phyloP scores from a whole-genome alignment of 192 early-diverging fungal genomes.

The Diversispora epigaea region DNA sequence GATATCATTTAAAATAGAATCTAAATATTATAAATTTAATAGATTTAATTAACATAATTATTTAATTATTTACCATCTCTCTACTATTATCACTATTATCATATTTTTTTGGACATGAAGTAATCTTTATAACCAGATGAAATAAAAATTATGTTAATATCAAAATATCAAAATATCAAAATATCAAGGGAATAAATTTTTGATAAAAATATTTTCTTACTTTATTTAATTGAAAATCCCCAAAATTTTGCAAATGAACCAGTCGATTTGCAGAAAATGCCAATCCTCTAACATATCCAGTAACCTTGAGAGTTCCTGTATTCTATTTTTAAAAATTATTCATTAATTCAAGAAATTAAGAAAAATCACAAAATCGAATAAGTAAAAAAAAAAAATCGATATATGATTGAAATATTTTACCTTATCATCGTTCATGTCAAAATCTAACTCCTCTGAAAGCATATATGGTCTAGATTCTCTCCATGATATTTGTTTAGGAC shows the following conservation, averaged over 20 bases:
- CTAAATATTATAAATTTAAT: background rate
- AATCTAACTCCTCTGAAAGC: conserved; percentile 74
- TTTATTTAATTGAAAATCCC: conserved; percentile 89
- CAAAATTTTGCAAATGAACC: conserved; percentile 88
- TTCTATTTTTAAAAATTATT: conserved; percentile 19
- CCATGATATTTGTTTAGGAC: conserved; percentile 81
- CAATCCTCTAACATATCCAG: conserved; percentile 83
- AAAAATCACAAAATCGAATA: background rate
- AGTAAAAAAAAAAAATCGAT: background rate
- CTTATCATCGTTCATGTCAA: conserved; percentile 51
- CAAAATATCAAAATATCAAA: background rate
- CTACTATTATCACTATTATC: background rate
- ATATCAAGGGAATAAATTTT: background rate
- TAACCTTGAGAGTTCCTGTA: conserved; percentile 71
- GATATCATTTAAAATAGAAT: background rate
- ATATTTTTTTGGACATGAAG: background rate
- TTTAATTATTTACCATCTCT: conserved; percentile 9
- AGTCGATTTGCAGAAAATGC: conserved; percentile 88
- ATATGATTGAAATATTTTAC: conserved; percentile 16
- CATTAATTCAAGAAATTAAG: background rate
- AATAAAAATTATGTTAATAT: background rate
- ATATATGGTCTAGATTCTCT: conserved; percentile 87
- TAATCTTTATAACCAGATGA: background rate
- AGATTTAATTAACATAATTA: background rate
- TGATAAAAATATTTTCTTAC: conserved; percentile 36